Evolutionary conservation across 2,329 filamentous ascomycete genomes (phyloP).

Genomic region (Talaromyces amestolkiae): DNA sequence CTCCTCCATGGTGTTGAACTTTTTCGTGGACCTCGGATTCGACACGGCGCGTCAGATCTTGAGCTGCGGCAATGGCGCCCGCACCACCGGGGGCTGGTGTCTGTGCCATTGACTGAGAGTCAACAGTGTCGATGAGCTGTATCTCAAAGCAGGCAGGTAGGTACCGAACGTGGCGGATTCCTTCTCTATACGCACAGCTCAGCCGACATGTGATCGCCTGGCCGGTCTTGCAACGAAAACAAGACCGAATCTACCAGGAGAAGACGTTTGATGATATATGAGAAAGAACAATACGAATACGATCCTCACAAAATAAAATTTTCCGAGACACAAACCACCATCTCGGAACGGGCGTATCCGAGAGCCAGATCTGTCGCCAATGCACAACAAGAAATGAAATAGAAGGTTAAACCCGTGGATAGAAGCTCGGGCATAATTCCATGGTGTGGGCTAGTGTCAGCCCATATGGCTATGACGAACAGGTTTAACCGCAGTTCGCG

Average conservation of each 20-base stretch:
- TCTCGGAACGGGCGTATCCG: neutral
- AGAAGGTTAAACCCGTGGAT: neutral
- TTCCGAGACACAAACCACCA: neutral
- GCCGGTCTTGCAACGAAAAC: neutral
- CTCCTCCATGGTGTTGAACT: neutral
- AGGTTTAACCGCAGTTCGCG: neutral
- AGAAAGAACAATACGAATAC: neutral
- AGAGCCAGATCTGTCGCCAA: neutral
- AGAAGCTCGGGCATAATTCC: slow-evolving; percentile 1
- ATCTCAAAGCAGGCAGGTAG: neutral
- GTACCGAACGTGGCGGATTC: neutral
- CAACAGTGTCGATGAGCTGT: neutral
- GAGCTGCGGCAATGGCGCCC: neutral
- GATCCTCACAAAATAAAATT: neutral
- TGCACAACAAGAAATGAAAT: neutral
- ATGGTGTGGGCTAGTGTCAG: neutral
- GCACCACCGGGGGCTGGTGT: slow-evolving; percentile 3
- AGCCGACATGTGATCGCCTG: neutral
- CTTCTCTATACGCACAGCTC: neutral
- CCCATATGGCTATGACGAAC: neutral
- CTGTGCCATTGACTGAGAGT: neutral
- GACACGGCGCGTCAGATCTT: neutral
- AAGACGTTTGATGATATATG: neutral
- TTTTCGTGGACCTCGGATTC: slow-evolving; percentile 1
- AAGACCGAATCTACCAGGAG: neutral